These are phyloP conservation scores for Circinella minor DNA, from an alignment of 371 early-diverging fungal genomes.

Conservation along the genomic window DNA sequence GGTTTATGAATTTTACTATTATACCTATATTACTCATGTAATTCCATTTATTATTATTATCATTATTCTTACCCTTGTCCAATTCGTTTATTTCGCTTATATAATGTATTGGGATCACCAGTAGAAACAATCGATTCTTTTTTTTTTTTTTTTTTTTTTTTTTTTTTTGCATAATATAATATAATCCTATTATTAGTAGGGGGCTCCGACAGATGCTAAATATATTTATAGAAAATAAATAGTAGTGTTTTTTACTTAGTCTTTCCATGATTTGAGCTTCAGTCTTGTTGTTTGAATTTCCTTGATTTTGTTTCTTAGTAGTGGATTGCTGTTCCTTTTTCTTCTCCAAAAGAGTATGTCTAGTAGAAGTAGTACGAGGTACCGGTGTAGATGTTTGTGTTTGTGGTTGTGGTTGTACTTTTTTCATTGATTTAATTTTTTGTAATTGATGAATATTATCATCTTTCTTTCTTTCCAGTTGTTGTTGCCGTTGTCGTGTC, in stretches of 20 bases:
- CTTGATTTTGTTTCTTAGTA: conserved; percentile 63
- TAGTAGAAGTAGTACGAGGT: neutral
- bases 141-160: conserved; percentile 1
- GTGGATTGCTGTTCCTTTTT: neutral
- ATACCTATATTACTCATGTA: neutral
- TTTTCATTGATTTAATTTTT: conserved; percentile 17
- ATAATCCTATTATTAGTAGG: no score
- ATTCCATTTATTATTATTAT: neutral
- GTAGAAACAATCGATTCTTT: conserved; percentile 72
- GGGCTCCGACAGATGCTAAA: no score
- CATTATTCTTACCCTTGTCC: conserved; percentile 84
- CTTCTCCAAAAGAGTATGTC: neutral
- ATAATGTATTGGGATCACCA: conserved; percentile 85
- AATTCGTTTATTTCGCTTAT: conserved; percentile 90
- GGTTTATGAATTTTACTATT: neutral
- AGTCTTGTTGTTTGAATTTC: conserved; percentile 82
- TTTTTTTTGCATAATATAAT: no score
- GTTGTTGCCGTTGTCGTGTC: neutral
- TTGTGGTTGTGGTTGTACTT: conserved; percentile 29
- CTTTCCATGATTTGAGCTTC: conserved; percentile 93
- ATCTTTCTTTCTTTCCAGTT: conserved; percentile 23
- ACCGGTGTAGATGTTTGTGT: conserved; percentile 31
- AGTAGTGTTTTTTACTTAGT: conserved; percentile 46
- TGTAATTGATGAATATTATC: conserved; percentile 21
- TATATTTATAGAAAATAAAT: no score